Evolutionary conservation across 148 eudicot species (phyloP).

Genomic region (Euryodendron excelsum): DNA sequence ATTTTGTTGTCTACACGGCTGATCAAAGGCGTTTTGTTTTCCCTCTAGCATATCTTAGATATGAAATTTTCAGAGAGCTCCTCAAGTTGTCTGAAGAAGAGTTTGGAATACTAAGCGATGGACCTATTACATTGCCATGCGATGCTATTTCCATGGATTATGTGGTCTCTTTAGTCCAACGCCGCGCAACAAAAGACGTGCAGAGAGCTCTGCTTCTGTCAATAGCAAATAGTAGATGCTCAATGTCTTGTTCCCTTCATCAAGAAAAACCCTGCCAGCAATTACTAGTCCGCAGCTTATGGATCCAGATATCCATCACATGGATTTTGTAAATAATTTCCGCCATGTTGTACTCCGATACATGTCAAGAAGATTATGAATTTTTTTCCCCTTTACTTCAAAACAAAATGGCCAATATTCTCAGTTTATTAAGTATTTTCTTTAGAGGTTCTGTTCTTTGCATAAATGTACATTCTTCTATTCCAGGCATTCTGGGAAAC

Average conservation of each 20-base stretch:
- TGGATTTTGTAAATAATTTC: neutral
- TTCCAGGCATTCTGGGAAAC: neutral
- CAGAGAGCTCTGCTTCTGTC: constrained; percentile 26
- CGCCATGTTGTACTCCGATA: neutral
- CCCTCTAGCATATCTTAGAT: constrained; percentile 24
- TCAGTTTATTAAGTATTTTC: neutral
- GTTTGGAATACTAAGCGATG: constrained; percentile 25
- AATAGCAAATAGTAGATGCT: constrained; percentile 7
- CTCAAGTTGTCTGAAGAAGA: constrained; percentile 33
- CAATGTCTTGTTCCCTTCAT: neutral
- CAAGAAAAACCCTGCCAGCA: neutral
- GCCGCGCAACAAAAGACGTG: constrained; percentile 13
- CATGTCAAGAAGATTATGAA: neutral
- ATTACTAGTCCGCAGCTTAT: constrained; percentile 3
- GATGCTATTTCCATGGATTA: constrained; percentile 24
- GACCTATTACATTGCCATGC: constrained; percentile 30
- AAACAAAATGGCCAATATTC: neutral
- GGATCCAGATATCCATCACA: neutral
- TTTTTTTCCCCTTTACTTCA: neutral
- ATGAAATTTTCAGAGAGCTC: constrained; percentile 25
- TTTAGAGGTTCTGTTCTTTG: neutral
- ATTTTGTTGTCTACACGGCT: constrained; percentile 26
- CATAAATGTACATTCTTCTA: neutral
- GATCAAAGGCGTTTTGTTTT: constrained; percentile 29
- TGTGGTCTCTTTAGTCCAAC: constrained; percentile 23